A percentile compares a stretch with the other conserved stretches of the same genome.
Evolutionary conservation across 2,329 filamentous ascomycete species (phyloP).

Genomic region (Pochonia chlamydosporia): DNA sequence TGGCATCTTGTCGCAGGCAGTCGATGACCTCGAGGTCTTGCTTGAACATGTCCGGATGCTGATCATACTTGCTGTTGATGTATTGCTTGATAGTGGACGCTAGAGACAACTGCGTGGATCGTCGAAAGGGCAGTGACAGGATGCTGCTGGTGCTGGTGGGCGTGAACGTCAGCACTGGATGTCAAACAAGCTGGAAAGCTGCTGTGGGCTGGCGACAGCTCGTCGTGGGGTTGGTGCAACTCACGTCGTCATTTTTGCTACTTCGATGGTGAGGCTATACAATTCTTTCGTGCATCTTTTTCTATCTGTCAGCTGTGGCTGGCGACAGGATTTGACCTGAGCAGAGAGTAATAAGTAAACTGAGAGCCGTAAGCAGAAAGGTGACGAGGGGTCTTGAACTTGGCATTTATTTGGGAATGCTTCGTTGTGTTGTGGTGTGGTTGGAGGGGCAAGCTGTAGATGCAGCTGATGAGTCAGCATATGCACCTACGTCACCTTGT

Average conservation of each 20-base stretch:
- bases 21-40: slow-evolving; percentile 83
- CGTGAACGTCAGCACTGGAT: not conserved
- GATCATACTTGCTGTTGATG: slow-evolving; percentile 97
- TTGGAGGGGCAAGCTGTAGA: too few relatives aligned
- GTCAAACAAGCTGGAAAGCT: not conserved
- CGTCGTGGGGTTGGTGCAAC: not conserved
- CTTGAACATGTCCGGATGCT: slow-evolving; percentile 94
- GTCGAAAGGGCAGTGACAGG: slow-evolving; percentile 81
- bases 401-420: too few relatives aligned
- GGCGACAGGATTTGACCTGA: too few relatives aligned
- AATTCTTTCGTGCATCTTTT: too few relatives aligned
- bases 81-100: slow-evolving; percentile 84
- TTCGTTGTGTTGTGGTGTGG: too few relatives aligned
- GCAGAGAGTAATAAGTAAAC: too few relatives aligned
- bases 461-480: too few relatives aligned
- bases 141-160: slow-evolving; percentile 44
- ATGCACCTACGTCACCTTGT: too few relatives aligned
- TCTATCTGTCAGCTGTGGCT: too few relatives aligned
- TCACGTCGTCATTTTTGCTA: slow-evolving; percentile 7
- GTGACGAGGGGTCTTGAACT: too few relatives aligned
- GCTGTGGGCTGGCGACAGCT: not conserved
- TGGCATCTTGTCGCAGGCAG: slow-evolving; percentile 73
- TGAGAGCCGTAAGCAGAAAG: too few relatives aligned
- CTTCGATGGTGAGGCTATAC: too few relatives aligned
- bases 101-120: slow-evolving; percentile 72